Conservation (phyloP, 805 yeast genomes). For the Maudiozyma pseudohumilis region DNA sequence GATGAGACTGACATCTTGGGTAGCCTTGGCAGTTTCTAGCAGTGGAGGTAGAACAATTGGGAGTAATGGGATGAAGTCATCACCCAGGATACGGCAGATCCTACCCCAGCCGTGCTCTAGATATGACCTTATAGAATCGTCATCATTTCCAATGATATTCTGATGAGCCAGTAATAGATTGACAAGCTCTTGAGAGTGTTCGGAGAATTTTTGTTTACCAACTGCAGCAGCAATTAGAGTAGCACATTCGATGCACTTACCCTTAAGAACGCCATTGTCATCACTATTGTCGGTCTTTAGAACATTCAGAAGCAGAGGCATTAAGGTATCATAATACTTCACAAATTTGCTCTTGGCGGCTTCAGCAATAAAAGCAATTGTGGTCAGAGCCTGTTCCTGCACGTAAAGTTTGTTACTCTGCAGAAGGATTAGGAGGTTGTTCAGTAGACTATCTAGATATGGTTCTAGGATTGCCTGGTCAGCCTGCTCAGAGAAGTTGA, state of each 20-base stretch:
- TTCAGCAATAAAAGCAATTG: constrained; percentile 94
- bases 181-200: constrained; percentile 65
- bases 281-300: constrained; percentile 68
- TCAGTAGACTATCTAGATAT: constrained; percentile 72
- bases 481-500: constrained; percentile 90
- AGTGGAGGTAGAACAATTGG: constrained; percentile 86
- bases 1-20: constrained; percentile 79
- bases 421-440: constrained; percentile 62
- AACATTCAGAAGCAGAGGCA: constrained; percentile 79
- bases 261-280: constrained; percentile 71
- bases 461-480: constrained; percentile 82
- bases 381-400: constrained; percentile 93
- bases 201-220: constrained; percentile 77
- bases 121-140: constrained; percentile 80
- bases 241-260: constrained; percentile 92
- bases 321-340: constrained; percentile 87
- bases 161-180: constrained; percentile 67
- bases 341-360: constrained; percentile 83
- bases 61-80: constrained; percentile 74
- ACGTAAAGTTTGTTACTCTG: constrained; percentile 86
- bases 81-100: constrained; percentile 75
- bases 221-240: constrained; percentile 92
- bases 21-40: constrained; percentile 72
- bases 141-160: constrained; percentile 44
- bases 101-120: constrained; percentile 96